Evolutionary conservation across 1,284 basidiomycete genomes (phyloP).

Genomic region (Hemileia vastatrix): DNA sequence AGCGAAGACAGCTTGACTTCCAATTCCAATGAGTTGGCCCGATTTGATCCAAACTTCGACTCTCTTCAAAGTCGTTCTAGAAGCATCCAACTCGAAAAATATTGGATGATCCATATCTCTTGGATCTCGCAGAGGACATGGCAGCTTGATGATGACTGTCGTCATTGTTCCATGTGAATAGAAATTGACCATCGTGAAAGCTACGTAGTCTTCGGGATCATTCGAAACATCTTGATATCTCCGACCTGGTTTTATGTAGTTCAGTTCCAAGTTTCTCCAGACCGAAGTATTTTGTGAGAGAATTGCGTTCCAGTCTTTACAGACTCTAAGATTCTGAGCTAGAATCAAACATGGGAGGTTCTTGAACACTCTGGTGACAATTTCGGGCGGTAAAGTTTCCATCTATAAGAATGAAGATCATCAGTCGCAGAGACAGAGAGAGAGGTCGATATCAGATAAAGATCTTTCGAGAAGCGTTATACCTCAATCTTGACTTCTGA

Average conservation of each 20-base stretch:
- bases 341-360: neutral
- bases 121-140: too few relatives aligned
- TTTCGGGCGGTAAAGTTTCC: too few relatives aligned
- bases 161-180: neutral
- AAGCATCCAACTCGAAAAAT: neutral
- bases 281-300: neutral
- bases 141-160: neutral
- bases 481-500: too few relatives aligned
- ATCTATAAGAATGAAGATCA: too few relatives aligned
- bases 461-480: too few relatives aligned
- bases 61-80: neutral
- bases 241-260: too few relatives aligned
- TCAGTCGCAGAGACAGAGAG: too few relatives aligned
- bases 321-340: neutral
- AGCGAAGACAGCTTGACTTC: neutral
- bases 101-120: neutral
- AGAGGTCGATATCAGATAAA: too few relatives aligned
- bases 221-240: too few relatives aligned
- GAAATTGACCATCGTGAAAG: neutral
- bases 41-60: too few relatives aligned
- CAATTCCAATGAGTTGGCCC: neutral
- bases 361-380: too few relatives aligned
- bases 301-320: neutral
- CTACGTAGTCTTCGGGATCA: too few relatives aligned
- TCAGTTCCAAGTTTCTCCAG: neutral